phyloP scores from a whole-genome alignment of 139 green algal genomes.

The Limnomonas spitsbergensis region DNA sequence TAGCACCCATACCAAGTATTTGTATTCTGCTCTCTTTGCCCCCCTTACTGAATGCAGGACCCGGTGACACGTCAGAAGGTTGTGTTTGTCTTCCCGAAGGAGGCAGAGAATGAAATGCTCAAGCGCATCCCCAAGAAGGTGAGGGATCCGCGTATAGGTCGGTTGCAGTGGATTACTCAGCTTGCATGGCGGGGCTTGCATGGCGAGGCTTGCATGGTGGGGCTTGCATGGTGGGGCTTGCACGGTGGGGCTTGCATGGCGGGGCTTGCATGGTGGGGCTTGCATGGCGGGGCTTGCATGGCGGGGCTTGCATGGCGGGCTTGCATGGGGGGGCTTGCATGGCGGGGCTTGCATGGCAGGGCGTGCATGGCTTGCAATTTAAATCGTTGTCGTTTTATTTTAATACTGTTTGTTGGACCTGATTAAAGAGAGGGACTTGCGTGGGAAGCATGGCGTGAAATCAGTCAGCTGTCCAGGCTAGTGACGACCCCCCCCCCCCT shows the following conservation, averaged over 20 bases:
- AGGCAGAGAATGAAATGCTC: not conserved
- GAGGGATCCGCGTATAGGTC: not conserved
- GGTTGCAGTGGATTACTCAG: not conserved
- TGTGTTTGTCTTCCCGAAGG: slow-evolving; percentile 36
- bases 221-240: not conserved
- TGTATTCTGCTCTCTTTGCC: not conserved
- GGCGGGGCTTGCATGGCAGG: too few species aligned
- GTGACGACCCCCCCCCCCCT: too few species aligned
- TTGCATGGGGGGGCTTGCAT: not conserved
- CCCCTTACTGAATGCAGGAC: slow-evolving; percentile 18
- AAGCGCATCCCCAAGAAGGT: slow-evolving; percentile 6
- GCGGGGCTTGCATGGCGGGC: not conserved
- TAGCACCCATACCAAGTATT: not conserved
- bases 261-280: not conserved
- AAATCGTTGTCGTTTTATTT: too few species aligned
- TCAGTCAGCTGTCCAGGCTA: too few species aligned
- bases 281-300: not conserved
- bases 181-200: not conserved
- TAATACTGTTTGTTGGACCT: too few species aligned
- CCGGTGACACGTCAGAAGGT: slow-evolving; percentile 49
- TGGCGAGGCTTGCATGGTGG: not conserved
- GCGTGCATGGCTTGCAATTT: too few species aligned
- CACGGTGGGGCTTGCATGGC: not conserved
- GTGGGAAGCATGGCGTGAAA: too few species aligned
- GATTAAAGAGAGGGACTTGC: too few species aligned